phyloP scores from a whole-genome alignment of 208 protist species.

The Blechomonas ayalai region DNA sequence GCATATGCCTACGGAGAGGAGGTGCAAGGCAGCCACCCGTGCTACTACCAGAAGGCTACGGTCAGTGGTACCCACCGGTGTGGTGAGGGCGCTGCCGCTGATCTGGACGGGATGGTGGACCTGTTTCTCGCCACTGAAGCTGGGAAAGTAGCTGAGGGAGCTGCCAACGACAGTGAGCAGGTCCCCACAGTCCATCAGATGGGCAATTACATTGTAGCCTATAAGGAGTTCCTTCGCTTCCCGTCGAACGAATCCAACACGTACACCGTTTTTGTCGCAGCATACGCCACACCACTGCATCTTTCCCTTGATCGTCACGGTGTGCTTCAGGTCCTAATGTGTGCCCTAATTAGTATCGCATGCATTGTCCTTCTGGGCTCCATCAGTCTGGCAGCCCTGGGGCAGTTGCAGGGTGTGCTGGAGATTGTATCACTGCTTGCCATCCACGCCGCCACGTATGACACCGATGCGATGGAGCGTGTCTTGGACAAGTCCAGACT shows the following conservation, averaged over 20 bases:
- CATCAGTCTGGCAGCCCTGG: constrained; percentile 24
- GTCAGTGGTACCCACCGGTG: neutral
- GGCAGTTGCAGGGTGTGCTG: constrained; percentile 34
- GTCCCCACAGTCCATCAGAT: constrained; percentile 9
- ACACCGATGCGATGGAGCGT: constrained; percentile 36
- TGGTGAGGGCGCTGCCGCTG: neutral
- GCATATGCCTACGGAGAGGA: constrained; percentile 16
- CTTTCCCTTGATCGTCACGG: constrained; percentile 15
- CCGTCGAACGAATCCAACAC: neutral
- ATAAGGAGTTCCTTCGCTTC: constrained; percentile 40
- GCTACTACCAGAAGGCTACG: neutral
- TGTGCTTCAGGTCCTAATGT: constrained; percentile 39
- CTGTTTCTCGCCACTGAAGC: constrained; percentile 7
- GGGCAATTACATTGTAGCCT: constrained; percentile 18
- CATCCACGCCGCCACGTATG: constrained; percentile 41
- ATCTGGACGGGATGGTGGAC: constrained; percentile 19
- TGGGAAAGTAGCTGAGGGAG: neutral
- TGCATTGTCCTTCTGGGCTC: constrained; percentile 39
- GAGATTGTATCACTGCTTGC: constrained; percentile 43
- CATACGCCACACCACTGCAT: constrained; percentile 35
- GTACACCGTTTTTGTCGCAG: constrained; percentile 35
- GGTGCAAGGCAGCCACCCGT: neutral
- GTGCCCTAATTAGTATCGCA: constrained; percentile 37
- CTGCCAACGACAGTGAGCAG: constrained; percentile 1
- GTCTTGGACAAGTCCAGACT: constrained; percentile 18